Conservation (phyloP, 2,329 filamentous ascomycete genomes). For the Fusarium continuum region DNA sequence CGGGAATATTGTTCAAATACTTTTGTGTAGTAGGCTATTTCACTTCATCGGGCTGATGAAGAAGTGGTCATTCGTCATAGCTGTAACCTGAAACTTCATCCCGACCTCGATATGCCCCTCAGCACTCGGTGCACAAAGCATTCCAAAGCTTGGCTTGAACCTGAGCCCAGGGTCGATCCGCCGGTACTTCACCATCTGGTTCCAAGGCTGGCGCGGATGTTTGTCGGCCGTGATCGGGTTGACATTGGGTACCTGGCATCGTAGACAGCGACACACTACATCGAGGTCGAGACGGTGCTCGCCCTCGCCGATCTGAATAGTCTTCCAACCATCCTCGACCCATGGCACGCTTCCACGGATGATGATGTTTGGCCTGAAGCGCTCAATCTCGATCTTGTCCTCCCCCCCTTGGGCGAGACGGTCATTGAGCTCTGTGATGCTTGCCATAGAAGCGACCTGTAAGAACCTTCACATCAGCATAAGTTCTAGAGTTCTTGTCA, state of each 20-base stretch:
- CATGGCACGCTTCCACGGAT: constrained; percentile 64
- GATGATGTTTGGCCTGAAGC: constrained; percentile 72
- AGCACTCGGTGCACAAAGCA: constrained; percentile 67
- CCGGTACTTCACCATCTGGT: constrained; percentile 68
- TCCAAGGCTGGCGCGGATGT: constrained; percentile 68
- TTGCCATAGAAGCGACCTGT: constrained; percentile 63
- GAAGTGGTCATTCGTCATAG: constrained; percentile 64
- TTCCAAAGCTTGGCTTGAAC: constrained; percentile 73
- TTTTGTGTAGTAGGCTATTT: no score
- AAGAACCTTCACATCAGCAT: constrained; percentile 68
- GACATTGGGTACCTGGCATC: constrained; percentile 73
- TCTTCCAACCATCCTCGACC: constrained; percentile 72
- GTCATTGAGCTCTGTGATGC: constrained; percentile 65
- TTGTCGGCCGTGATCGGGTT: constrained; percentile 68
- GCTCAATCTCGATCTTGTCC: constrained; percentile 64
- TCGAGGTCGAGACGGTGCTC: constrained; percentile 56
- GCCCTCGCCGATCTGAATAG: constrained; percentile 55
- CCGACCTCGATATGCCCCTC: constrained; percentile 66
- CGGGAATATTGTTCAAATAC: no score
- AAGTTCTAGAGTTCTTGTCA: constrained; percentile 52
- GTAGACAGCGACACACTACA: constrained; percentile 65
- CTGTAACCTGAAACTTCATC: constrained; percentile 65
- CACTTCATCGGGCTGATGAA: constrained; percentile 45
- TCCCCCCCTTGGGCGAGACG: constrained; percentile 55
- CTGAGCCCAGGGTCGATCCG: constrained; percentile 67